Conservation (phyloP, 2,329 filamentous ascomycete genomes). For the Alternaria arborescens region DNA sequence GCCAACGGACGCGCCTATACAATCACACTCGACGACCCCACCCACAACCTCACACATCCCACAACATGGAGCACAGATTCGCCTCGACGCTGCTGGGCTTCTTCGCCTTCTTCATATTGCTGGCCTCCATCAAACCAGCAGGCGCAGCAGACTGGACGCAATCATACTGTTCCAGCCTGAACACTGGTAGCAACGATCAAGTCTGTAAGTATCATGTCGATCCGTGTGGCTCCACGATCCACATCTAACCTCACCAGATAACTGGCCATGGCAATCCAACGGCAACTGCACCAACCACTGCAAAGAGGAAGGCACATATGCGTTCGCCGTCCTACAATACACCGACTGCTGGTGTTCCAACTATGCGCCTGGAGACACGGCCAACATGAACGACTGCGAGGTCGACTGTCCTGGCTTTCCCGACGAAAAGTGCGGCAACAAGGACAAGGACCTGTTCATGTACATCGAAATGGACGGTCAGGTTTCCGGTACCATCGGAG, state of each 20-base stretch:
- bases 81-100: constrained; percentile 24
- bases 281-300: constrained; percentile 73
- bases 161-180: constrained; percentile 57
- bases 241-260: constrained; percentile 25
- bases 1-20: constrained; percentile 5
- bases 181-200: constrained; percentile 47
- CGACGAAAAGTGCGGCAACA: constrained; percentile 70
- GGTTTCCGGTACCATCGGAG: constrained; percentile 67
- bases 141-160: constrained; percentile 8
- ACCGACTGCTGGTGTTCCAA: constrained; percentile 79
- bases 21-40: constrained; percentile 8
- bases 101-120: constrained; percentile 26
- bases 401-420: constrained; percentile 73
- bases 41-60: constrained; percentile 9
- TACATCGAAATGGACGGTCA: constrained; percentile 64
- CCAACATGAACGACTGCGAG: constrained; percentile 61
- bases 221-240: neutral
- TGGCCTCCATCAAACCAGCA: constrained; percentile 21
- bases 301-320: constrained; percentile 57
- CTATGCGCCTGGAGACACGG: constrained; percentile 63
- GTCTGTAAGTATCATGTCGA: constrained; percentile 42
- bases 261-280: constrained; percentile 66
- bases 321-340: constrained; percentile 73
- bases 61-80: constrained; percentile 26
- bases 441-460: constrained; percentile 63